A percentile compares a stretch with the other conserved stretches of the same genome.
Evolutionary conservation across 148 eudicot genomes (phyloP).

Genomic region (Salicornia ramosissima): DNA sequence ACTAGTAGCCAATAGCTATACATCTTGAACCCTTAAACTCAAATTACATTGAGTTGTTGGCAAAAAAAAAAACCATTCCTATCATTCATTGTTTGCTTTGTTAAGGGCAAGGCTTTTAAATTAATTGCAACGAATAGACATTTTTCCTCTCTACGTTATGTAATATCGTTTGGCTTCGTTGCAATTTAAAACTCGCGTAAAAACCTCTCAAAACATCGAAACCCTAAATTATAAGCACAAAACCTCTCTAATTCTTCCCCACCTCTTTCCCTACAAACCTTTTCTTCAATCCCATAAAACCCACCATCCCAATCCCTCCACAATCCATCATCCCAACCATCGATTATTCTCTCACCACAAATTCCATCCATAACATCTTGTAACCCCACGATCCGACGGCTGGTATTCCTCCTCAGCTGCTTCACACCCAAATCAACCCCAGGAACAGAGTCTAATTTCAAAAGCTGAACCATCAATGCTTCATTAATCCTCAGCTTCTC

Average conservation of each 20-base stretch:
- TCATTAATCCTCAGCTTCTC: conserved; percentile 66
- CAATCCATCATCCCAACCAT: conserved; percentile 46
- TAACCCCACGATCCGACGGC: conserved; percentile 79
- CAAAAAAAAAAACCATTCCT: too few species aligned
- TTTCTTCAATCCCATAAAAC: conserved; percentile 50
- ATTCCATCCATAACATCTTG: conserved; percentile 82
- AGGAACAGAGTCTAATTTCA: conserved; percentile 69
- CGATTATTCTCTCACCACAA: conserved; percentile 27
- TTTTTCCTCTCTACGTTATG: too few species aligned
- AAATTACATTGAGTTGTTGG: too few species aligned
- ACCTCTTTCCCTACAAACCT: conserved; percentile 63
- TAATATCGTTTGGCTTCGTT: too few species aligned
- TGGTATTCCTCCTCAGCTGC: conserved; percentile 58
- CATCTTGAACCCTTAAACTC: too few species aligned
- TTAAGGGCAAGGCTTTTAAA: too few species aligned
- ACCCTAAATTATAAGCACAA: conserved; percentile 73
- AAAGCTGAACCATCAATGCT: conserved; percentile 56
- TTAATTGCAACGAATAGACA: too few species aligned
- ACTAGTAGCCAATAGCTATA: too few species aligned
- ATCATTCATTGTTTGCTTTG: too few species aligned
- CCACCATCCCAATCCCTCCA: conserved; percentile 59
- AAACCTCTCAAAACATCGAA: conserved; percentile 77
- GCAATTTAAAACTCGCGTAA: conserved; percentile 40
- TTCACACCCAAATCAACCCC: conserved; percentile 58
- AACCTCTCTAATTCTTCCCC: conserved; percentile 68